Conservation (phyloP, 1,284 basidiomycete genomes). For the Microbotryum intermedium region DNA sequence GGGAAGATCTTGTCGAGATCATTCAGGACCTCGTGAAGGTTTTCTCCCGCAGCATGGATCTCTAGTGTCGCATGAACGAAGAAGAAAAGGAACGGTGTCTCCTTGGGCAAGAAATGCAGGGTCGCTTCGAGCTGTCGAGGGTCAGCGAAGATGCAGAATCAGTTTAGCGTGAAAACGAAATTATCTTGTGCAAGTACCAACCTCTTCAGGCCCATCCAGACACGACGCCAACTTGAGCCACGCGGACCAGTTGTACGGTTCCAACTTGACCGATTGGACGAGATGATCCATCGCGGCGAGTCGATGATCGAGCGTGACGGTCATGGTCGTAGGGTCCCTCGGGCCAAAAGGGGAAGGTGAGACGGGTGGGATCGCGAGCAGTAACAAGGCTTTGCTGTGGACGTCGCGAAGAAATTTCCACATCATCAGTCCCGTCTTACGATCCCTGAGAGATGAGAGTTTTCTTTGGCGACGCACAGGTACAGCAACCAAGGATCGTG, state of each 20-base stretch:
- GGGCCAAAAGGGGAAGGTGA: neutral
- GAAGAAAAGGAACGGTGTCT: slow-evolving; percentile 70
- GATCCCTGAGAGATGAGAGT: neutral
- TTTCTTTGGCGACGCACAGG: slow-evolving; percentile 49
- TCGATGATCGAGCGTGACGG: slow-evolving; percentile 48
- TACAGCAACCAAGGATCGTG: slow-evolving; percentile 77
- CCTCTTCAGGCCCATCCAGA: slow-evolving; percentile 83
- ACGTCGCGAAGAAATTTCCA: slow-evolving; percentile 3
- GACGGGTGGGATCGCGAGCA: slow-evolving; percentile 51
- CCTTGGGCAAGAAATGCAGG: slow-evolving; percentile 57
- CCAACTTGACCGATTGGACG: slow-evolving; percentile 65
- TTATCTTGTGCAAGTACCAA: slow-evolving; percentile 37
- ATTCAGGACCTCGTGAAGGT: slow-evolving; percentile 62
- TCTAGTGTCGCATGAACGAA: slow-evolving; percentile 82
- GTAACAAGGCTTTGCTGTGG: slow-evolving; percentile 64
- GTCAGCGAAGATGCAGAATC: slow-evolving; percentile 8
- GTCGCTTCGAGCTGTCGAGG: slow-evolving; percentile 38
- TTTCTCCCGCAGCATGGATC: slow-evolving; percentile 76
- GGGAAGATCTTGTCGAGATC: slow-evolving; percentile 75
- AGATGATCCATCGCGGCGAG: slow-evolving; percentile 79
- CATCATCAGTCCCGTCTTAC: too few relatives aligned
- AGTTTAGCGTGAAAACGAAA: neutral
- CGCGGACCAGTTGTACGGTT: slow-evolving; percentile 93
- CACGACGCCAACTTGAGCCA: slow-evolving; percentile 77
- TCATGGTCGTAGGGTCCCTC: too few relatives aligned